Evolutionary conservation across 306 rosid species (phyloP), one percentile per base, ranked within the genome.

Genomic region (Hylodesmum podocarpum): DNA sequence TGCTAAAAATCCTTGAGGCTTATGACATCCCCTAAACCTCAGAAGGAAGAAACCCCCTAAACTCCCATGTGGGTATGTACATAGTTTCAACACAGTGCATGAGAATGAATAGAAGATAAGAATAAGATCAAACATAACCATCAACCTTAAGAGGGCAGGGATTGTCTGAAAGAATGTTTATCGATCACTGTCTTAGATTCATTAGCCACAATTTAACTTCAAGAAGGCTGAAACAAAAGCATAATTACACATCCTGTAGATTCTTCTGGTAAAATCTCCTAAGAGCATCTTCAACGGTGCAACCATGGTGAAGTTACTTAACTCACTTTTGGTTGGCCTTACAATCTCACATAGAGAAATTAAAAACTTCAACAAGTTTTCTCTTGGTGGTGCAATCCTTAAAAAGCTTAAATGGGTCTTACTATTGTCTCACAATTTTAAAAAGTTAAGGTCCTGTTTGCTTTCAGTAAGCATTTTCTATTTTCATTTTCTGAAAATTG

Each of bases 181-280:
- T 11, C 70, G 37, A 64, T 12, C 28, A 33, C 80, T 36, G 43
- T 25, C 10, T 55, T 70, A 43, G 3, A 73, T 66, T 66, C 73
- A 41, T 18, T 24, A 33, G 55, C 67, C 39, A 41, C 47, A 44
- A 70, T 41, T 34, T 36, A 70, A 34, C 50, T 79, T 27, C 59
- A 51, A 63, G 29, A 63, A 31, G 64, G 46, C 68, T 16, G 36
- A 53, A 16, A 39, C 25, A 67, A 28, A 68, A 25, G 41, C 41
- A 43, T 27, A 33, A 12, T 36, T 29, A 25, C 9, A 34, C 33
- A 40, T 51, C 39, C 3, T 0, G 12, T 69, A 63, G 49, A 15
- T 49, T 63, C 27, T n/a, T 41, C 22, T 9, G 29, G 12, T 13
- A 53, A 57, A 73, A 21, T 5, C 44, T 19, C 33, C 36, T n/a